Base-by-base conservation (phyloP, 2,329 filamentous ascomycete genomes). In the Fusarium torreyae region DNA sequence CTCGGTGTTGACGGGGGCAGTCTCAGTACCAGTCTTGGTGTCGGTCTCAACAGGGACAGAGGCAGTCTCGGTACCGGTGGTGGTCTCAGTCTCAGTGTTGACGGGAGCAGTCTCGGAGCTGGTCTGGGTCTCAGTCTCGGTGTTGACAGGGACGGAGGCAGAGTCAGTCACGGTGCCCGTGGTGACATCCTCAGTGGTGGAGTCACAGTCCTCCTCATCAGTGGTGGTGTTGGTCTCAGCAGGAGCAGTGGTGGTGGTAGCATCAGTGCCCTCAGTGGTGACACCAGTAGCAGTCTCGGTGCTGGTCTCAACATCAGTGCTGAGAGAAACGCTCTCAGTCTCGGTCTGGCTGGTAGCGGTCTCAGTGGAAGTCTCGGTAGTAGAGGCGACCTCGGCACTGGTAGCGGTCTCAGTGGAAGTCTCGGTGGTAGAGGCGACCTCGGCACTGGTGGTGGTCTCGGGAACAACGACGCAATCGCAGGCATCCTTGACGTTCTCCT, bases 151-250 rank as follows among this genome's bases (percentile, higher is more conserved):
- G 9, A 43, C 46, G 10, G 54, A 50, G 20, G 56, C 56, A 24
- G 58, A 58, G 31, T 58, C 40, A 2, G 59, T 62, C 1, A 22
- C 45, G 40, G 55, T 31, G 18, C 18, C 48, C 18, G 49, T 24
- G 24, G 49, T 24, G 22, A 45, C 40, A 1, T 34, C 42, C 44
- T 58, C 44, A 6, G 59, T 52, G n/a, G 44, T 57, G 14, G 40
- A 46, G 39, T 63, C 20, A n/a, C 49, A 42, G 48, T 54, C 52
- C 49, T 58, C 56, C 49, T 58, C 55, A 22, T 45, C 50, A 2
- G 45, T 51, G 2, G 45, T 48, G 5, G 53, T 56, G 33, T 55
- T 51, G 28, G 36, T 57, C 8, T 51, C 38, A 6, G 18, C 11
- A 3, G 18, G n/a, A 31, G 51, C 46, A 9, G 68, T 69, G 7